A percentile compares a stretch with the other conserved stretches of the same genome.
Conservation (phyloP, 2,329 filamentous ascomycete species). For the Xylariaceae sp. region DNA sequence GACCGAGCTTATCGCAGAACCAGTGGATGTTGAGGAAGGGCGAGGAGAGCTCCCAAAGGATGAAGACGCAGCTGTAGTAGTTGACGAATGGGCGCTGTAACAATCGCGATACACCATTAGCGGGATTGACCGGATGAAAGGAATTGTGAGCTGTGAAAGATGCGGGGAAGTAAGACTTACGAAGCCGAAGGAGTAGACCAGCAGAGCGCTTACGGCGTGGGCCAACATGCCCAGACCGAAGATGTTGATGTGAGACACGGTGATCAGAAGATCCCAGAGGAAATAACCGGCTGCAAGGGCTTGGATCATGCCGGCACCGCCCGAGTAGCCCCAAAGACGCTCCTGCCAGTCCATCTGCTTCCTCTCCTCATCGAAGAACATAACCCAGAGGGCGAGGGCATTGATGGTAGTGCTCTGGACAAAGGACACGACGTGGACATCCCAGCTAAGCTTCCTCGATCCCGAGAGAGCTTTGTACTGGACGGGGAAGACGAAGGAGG, state of each 20-base stretch:
- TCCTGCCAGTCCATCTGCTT: constrained; percentile 60
- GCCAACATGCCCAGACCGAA: constrained; percentile 74
- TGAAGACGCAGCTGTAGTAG: constrained; percentile 74
- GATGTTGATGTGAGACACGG: constrained; percentile 59
- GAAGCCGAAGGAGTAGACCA: constrained; percentile 73
- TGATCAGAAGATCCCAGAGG: constrained; percentile 73
- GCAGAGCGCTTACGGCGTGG: constrained; percentile 68
- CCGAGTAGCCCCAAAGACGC: constrained; percentile 73
- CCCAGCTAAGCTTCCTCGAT: constrained; percentile 71
- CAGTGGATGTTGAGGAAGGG: constrained; percentile 86
- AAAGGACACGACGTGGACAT: constrained; percentile 80
- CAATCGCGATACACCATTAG: constrained; percentile 1
- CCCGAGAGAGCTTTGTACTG: constrained; percentile 58
- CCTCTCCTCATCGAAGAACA: constrained; percentile 63
- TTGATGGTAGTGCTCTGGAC: constrained; percentile 72
- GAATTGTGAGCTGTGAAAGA: not conserved
- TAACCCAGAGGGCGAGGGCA: constrained; percentile 66
- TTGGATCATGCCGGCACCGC: constrained; percentile 65
- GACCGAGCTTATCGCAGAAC: constrained; percentile 82
- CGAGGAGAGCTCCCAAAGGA: constrained; percentile 81
- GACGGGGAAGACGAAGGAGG: constrained; percentile 54
- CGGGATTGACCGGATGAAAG: not conserved
- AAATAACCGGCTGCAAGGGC: constrained; percentile 77
- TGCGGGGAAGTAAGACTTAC: constrained; percentile 47
- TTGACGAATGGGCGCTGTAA: constrained; percentile 73